Evolutionary conservation across 2,329 filamentous ascomycete genomes (phyloP).

Genomic region (Aureobasidium mangrovei): DNA sequence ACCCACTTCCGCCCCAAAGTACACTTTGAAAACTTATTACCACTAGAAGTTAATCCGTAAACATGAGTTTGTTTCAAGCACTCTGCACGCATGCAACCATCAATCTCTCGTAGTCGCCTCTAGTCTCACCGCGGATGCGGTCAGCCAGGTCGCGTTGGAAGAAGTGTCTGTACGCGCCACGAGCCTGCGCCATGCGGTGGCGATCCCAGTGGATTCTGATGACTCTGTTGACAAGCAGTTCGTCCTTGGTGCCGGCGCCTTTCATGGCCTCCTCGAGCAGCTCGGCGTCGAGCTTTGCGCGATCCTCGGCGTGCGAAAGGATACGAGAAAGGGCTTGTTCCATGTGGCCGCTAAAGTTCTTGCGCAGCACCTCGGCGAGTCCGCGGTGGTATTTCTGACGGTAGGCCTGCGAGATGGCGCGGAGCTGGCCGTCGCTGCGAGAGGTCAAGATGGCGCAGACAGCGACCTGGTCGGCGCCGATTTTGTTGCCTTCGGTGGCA

Average conservation of each 20-base stretch:
- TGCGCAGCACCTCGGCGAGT: conserved; percentile 65
- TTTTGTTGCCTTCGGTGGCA: conserved; percentile 62
- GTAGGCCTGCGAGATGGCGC: conserved; percentile 71
- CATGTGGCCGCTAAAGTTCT: conserved; percentile 90
- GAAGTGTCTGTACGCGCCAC: conserved; percentile 63
- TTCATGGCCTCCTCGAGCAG: conserved; percentile 82
- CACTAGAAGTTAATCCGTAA: no score
- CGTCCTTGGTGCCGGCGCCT: conserved; percentile 79
- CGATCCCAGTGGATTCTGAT: conserved; percentile 79
- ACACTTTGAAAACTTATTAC: no score
- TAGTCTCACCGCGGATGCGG: conserved; percentile 73
- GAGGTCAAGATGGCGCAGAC: conserved; percentile 71
- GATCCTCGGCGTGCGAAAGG: conserved; percentile 67
- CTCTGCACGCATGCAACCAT: conserved; percentile 51
- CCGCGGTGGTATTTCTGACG: conserved; percentile 59
- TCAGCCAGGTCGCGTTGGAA: conserved; percentile 59
- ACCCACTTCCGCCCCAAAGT: no score
- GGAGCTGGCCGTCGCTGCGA: conserved; percentile 72
- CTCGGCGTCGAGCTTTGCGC: conserved; percentile 72
- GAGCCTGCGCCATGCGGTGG: conserved; percentile 65
- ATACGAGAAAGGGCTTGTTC: conserved; percentile 72
- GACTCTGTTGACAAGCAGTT: conserved; percentile 66
- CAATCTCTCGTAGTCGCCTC: conserved; percentile 69
- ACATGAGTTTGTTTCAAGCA: conserved; percentile 1
- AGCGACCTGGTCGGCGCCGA: conserved; percentile 64